Conservation (phyloP, 371 early-diverging fungal genomes). For the Rhizopus arrhizus region DNA sequence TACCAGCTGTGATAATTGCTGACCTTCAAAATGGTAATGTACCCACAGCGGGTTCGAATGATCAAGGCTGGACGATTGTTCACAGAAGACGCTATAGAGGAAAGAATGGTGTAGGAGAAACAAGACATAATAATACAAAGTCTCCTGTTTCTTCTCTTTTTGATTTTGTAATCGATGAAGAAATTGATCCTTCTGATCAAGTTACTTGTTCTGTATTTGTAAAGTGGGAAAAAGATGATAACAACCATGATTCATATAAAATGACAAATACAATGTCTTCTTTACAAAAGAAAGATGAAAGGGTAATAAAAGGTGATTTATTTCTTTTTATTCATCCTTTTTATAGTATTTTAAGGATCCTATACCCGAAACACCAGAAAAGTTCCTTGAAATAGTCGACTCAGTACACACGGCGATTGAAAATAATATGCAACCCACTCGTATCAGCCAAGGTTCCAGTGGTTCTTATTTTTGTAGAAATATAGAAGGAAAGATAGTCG, state of each 20-base stretch:
- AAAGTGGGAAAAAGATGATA: constrained; percentile 18
- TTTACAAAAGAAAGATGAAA: constrained; percentile 13
- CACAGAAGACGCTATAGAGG: constrained; percentile 36
- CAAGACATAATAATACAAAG: constrained; percentile 13
- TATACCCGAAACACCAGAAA: constrained; percentile 45
- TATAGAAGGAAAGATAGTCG: constrained; percentile 72
- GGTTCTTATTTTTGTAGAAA: constrained; percentile 90
- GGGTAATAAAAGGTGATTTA: not conserved
- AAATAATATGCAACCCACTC: constrained; percentile 66
- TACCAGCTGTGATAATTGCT: constrained; percentile 46
- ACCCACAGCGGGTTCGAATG: constrained; percentile 21
- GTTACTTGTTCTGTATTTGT: constrained; percentile 50
- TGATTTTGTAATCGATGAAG: constrained; percentile 23
- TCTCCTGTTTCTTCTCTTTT: constrained; percentile 13
- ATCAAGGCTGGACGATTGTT: constrained; percentile 48
- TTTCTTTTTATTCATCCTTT: not conserved
- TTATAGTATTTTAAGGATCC: constrained; percentile 30
- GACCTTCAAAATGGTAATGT: constrained; percentile 48
- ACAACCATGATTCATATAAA: not conserved
- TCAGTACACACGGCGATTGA: constrained; percentile 74
- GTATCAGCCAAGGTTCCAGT: constrained; percentile 80
- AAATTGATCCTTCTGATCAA: constrained; percentile 38
- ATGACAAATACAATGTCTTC: constrained; percentile 15
- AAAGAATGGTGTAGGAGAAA: constrained; percentile 34
- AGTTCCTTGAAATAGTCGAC: constrained; percentile 64